phyloP scores from a whole-genome alignment of 2,329 filamentous ascomycete species.

The Parasarocladium wereldwijsianum region DNA sequence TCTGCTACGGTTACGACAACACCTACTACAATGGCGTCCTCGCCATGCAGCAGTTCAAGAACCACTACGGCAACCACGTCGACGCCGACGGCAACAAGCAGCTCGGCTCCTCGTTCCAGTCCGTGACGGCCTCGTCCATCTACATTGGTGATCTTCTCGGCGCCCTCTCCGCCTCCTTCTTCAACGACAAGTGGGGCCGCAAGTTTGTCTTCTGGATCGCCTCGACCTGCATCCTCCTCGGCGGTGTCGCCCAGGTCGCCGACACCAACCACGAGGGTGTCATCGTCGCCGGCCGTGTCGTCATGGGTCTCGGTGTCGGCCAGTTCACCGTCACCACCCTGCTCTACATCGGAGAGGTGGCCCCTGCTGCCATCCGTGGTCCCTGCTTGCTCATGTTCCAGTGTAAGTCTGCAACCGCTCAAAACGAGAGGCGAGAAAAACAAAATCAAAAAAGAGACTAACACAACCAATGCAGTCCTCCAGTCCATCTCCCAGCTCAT shows the following conservation, averaged over 20 bases:
- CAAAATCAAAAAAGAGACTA: background rate
- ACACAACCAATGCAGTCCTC: constrained; percentile 9
- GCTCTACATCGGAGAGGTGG: constrained; percentile 13
- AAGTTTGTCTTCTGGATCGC: constrained; percentile 19
- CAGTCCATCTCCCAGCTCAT: constrained; percentile 16
- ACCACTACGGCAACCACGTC: constrained; percentile 11
- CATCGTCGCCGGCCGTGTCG: constrained; percentile 9
- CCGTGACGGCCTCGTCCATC: constrained; percentile 21
- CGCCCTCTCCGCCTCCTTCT: constrained; percentile 17
- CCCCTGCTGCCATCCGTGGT: constrained; percentile 12
- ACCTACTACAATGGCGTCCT: constrained; percentile 14
- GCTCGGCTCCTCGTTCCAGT: constrained; percentile 13
- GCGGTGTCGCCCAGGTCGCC: constrained; percentile 9
- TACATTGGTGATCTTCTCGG: constrained; percentile 23
- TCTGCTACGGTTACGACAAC: constrained; percentile 10
- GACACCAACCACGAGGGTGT: constrained; percentile 9
- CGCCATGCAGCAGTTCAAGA: constrained; percentile 14
- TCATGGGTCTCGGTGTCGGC: constrained; percentile 11
- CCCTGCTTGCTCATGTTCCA: constrained; percentile 18
- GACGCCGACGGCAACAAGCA: constrained; percentile 9
- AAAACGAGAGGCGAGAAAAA: background rate
- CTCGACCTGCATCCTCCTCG: constrained; percentile 16
- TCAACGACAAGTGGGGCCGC: constrained; percentile 21
- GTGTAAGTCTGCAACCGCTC: constrained; percentile 6
- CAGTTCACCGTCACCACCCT: constrained; percentile 11